Evolutionary conservation across 2,329 filamentous ascomycete genomes (phyloP), one percentile per base, ranked within the genome.

Genomic region (Aspergillus ruber): DNA sequence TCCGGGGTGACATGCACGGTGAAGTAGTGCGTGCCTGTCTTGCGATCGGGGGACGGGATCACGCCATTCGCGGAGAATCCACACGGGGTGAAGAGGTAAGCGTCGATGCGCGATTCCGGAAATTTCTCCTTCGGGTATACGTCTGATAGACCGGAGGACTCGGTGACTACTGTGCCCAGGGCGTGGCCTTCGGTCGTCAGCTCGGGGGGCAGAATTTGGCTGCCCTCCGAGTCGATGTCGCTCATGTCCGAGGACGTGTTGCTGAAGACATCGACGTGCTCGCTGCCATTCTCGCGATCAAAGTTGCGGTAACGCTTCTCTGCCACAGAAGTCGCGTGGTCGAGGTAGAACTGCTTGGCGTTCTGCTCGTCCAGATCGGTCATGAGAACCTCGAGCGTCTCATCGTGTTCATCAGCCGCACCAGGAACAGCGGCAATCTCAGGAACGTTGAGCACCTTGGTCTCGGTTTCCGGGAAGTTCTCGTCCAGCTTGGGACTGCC

Each of bases 1-100:
- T 98, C 93, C 0, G 93, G 93, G 0, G 93, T 98, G 56, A 98
- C 93, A 65, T 98, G 93, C 20, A 98, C 93, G 1, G 91, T 98
- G 72, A 96, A 98, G 74, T 98, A 98, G 72, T 97, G 90, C 36
- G 82, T 85, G 3, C 79, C 74, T 45, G 75, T 76, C 33, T 66
- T 68, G 50, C 76, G 74, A 12, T 79, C 74, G 0, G 88, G 83
- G 43, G 89, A 84, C 6, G 93, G 93, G 38, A 98, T 81, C 17
- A 98, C 90, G 45, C 90, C 93, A 63, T 98, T 98, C 67, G 93
- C 93, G 6, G 90, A 96, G 72, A 95, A 98, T 49, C 93, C 93
- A 63, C 93, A 98, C 0, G 93, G 93, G 1, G 87, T 90, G 75
- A 98, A 98, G 46, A 96, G 81, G 68, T 97, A 98, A 18, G 93